Percentiles rank a stretch among this genome's conserved stretches.
These are phyloP conservation scores for Neurospora tetraspora DNA, from an alignment of 495 filamentous ascomycete species.

Conservation along the genomic window DNA sequence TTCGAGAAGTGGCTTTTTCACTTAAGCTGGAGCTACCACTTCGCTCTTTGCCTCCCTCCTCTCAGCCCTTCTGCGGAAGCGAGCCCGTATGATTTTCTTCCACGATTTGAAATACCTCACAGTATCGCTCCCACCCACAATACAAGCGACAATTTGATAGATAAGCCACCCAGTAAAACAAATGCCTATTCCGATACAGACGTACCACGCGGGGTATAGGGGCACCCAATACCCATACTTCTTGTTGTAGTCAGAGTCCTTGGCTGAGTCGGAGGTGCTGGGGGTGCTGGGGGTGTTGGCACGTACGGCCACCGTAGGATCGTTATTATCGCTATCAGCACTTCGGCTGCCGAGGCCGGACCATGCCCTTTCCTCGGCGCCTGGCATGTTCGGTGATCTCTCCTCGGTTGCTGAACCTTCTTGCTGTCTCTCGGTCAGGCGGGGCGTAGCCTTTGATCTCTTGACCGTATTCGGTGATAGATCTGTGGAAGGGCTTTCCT, in stretches of 20 bases:
- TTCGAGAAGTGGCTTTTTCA: too few species aligned
- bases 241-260: not conserved
- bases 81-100: too few species aligned
- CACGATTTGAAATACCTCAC: too few species aligned
- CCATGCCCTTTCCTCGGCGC: not conserved
- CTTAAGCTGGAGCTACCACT: too few species aligned
- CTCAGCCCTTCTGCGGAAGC: too few species aligned
- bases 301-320: not conserved
- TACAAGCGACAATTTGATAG: too few species aligned
- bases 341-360: not conserved
- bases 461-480: not conserved
- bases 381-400: not conserved
- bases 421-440: not conserved
- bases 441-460: not conserved
- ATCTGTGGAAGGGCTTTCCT: not conserved
- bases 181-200: too few species aligned
- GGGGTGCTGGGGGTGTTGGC: not conserved
- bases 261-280: not conserved
- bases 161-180: too few species aligned
- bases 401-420: not conserved
- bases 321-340: not conserved
- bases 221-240: too few species aligned
- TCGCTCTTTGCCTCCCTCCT: too few species aligned
- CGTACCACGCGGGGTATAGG: too few species aligned
- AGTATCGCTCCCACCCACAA: too few species aligned